Conservation (phyloP, 106 monocot species). For the Acanthochlamys bracteata region DNA sequence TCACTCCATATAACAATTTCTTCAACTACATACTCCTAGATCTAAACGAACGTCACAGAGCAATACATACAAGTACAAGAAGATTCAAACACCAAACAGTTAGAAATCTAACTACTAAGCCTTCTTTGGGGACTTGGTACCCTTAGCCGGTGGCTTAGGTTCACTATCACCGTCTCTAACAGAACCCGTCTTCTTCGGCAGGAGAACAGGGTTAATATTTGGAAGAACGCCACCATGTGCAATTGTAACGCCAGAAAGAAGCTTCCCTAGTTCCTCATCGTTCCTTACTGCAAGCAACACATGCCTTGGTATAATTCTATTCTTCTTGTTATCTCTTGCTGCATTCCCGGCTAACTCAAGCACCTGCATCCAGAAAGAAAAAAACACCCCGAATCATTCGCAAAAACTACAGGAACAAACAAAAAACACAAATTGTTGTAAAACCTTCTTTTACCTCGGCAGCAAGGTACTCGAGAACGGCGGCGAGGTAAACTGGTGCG, state of each 20-base stretch:
- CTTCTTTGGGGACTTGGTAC: slow-evolving; percentile 25
- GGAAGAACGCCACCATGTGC: slow-evolving; percentile 47
- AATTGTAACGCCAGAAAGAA: slow-evolving; percentile 34
- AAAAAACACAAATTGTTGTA: background rate
- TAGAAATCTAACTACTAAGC: background rate
- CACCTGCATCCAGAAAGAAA: slow-evolving; percentile 2
- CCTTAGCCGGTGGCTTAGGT: slow-evolving; percentile 18
- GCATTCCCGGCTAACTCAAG: slow-evolving; percentile 16
- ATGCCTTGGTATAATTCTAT: slow-evolving; percentile 13
- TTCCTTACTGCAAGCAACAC: slow-evolving; percentile 27
- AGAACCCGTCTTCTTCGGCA: slow-evolving; percentile 34
- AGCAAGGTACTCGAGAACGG: slow-evolving; percentile 54
- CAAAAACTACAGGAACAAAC: background rate
- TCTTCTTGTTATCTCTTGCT: slow-evolving; percentile 20
- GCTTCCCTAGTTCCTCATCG: slow-evolving; percentile 34
- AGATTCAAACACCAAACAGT: too few relatives aligned
- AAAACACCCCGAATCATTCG: background rate
- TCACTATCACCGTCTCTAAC: slow-evolving; percentile 2
- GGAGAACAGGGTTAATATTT: slow-evolving; percentile 43
- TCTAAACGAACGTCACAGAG: too few relatives aligned
- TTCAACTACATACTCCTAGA: too few relatives aligned
- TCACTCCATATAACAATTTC: too few relatives aligned
- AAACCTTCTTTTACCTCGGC: slow-evolving; percentile 22
- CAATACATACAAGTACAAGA: too few relatives aligned
- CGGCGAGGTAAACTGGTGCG: slow-evolving; percentile 66